Base-by-base conservation (phyloP, 805 yeast species). In the Teunomyces aglyptinius region DNA sequence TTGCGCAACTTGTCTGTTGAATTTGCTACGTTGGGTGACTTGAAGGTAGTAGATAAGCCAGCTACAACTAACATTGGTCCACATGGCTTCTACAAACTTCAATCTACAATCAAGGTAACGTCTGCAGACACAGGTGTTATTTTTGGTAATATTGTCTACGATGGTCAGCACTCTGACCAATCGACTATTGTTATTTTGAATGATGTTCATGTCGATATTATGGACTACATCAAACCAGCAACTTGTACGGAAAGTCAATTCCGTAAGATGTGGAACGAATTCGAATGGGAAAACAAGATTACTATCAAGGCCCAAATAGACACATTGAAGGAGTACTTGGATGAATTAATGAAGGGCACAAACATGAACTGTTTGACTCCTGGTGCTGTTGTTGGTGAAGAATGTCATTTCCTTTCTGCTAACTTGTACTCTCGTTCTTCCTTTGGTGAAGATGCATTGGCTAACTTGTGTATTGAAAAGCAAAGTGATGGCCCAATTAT, bases 281-380 rank as follows among this genome's bases (percentile, higher is more conserved):
- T 95, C 64, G 99, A 94, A 71, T 94, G 99, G 99, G 99, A 94
- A 70, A 94, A 94, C 75, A 94, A 94, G 75, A 91, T 94, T 57
- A 87, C 91, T 49, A 87, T 94, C 63, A 83, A 85, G 55, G 82
- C 95, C 2, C 77, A 75, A 45, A 73, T 84, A 52, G 65, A 78
- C 27, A 70, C 88, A 1, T 77, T 95, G 60, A 83, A 85, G 61
- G 87, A 81, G 40, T 94, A 89, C 68, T 75, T 94, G 65, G 86
- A 83, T 49, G 84, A 80, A 58, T 72, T 94, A 56, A 71, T 87
- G 71, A 72, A 76, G 48, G 91, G 89, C 41, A 94, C 99, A 3
- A 91, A 92, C 67, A 95, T 94, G 98, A 83, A 85, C 48, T 84
- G 96, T 63, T 77, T 94, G 58, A 94, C 98, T 1, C 89, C 96